These are phyloP conservation scores for Starmera quercuum DNA, from an alignment of 805 yeast species.

Conservation along the genomic window DNA sequence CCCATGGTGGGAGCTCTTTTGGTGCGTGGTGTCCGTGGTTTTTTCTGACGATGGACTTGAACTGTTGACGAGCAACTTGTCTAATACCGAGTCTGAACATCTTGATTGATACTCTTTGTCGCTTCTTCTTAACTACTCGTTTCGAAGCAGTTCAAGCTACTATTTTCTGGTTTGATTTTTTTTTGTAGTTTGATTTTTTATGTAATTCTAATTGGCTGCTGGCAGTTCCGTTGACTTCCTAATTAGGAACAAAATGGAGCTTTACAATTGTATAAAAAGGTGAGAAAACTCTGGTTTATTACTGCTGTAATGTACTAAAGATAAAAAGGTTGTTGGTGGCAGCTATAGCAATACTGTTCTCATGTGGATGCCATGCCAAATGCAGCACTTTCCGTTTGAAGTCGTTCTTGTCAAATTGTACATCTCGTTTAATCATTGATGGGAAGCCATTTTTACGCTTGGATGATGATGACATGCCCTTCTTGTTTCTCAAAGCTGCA, in stretches of 20 bases:
- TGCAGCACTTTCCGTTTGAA: slow-evolving; percentile 92
- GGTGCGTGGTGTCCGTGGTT: slow-evolving; percentile 12
- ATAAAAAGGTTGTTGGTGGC: slow-evolving; percentile 93
- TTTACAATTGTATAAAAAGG: neutral
- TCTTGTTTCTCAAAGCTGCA: slow-evolving; percentile 72
- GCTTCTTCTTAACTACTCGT: neutral
- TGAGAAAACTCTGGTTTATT: neutral
- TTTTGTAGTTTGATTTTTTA: slow-evolving; percentile 3
- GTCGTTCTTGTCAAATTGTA: slow-evolving; percentile 62
- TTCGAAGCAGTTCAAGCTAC: slow-evolving; percentile 4
- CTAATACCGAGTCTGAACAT: slow-evolving; percentile 40
- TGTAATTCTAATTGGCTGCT: slow-evolving; percentile 11
- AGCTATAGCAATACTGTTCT: slow-evolving; percentile 94
- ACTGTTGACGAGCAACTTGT: slow-evolving; percentile 21
- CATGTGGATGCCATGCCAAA: slow-evolving; percentile 97
- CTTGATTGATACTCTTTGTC: slow-evolving; percentile 4
- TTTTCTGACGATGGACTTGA: slow-evolving; percentile 14
- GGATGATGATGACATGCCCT: slow-evolving; percentile 13
- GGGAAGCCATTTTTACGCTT: slow-evolving; percentile 26
- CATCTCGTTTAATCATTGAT: slow-evolving; percentile 35
- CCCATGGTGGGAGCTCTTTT: slow-evolving; percentile 30
- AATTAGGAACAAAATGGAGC: slow-evolving; percentile 8
- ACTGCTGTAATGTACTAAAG: slow-evolving; percentile 57
- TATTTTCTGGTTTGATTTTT: too few relatives aligned
- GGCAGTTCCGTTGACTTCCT: slow-evolving; percentile 15